Base-by-base conservation (phyloP, 768 basidiomycete species). In the Termitomyces heimii region DNA sequence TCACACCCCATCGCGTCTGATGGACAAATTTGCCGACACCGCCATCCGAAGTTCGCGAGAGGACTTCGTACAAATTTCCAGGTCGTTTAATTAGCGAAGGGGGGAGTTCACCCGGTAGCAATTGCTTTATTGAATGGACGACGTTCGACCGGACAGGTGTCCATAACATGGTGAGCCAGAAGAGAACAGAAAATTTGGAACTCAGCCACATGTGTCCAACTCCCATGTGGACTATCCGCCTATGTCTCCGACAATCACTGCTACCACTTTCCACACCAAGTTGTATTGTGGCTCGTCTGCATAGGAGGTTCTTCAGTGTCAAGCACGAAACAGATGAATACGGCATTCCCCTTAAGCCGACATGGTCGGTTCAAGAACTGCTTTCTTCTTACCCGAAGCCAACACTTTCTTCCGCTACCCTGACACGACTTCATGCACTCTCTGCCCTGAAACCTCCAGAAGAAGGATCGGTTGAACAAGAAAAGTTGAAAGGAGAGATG, bases 331-430 rank as follows among this genome's bases (percentile, higher is more conserved):
- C 77, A 2, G 89, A 92, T 62, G 69, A 77, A 5, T 81, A 73
- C 55, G 86, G 84, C 18, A 82, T 92, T 55, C 91, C 91, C 5
- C 56, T 76, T 0, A 69, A 72, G 45, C 85, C 91, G 22, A 85
- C 86, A 0, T 93, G 92, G 92, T 93, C 92, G 53, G 85, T 94
- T 47, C 78, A 85, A 63, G 73, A 85, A 48, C 78, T 93, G 9
- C 71, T 93, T 6, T 86, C 88, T 6, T 91, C 89, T 5, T 93
- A 92, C 65, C 84, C 89, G 3, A 80, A 76, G 13, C 89, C 89
- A 18, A 74, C 73, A 2, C 74, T 93, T 48, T 75, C 83, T 7
- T 65, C 82, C 7, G 62, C 70, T 24, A 86, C 83, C 0, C 73
- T 94, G 54, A 76, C 75, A 35, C 85, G 77, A 48, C 78, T 93